These are phyloP conservation scores for Fomitopsis serialis DNA, from an alignment of 768 basidiomycete genomes.

Conservation along the genomic window DNA sequence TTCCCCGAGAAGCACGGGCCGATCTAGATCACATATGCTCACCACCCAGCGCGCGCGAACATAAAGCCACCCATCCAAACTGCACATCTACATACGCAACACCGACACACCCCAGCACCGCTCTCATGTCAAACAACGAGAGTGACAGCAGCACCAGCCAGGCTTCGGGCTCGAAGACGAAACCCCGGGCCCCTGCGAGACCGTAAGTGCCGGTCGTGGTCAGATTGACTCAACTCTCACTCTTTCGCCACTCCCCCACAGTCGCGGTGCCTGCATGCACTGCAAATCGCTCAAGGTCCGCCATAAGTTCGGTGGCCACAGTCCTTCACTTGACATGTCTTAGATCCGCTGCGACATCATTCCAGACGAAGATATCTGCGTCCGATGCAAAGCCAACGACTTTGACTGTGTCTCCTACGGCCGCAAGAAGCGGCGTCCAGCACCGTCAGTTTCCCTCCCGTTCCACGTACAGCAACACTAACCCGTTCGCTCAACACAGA, in stretches of 20 bases:
- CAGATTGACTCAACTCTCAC: no score
- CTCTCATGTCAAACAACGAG: no score
- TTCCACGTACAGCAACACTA: neutral
- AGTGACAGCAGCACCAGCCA: no score
- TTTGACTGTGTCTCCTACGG: slow-evolving; percentile 40
- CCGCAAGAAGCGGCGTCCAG: slow-evolving; percentile 54
- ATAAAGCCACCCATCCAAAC: no score
- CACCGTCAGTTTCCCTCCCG: slow-evolving; percentile 36
- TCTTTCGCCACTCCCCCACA: neutral
- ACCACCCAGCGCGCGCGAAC: no score
- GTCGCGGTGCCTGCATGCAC: neutral
- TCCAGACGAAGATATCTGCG: slow-evolving; percentile 40
- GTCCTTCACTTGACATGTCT: neutral
- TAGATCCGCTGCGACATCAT: slow-evolving; percentile 50
- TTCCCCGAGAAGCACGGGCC: no score
- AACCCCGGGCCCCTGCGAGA: no score
- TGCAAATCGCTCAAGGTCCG: slow-evolving; percentile 2
- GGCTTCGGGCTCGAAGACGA: no score
- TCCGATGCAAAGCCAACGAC: slow-evolving; percentile 42
- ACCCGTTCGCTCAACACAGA: slow-evolving; percentile 19
- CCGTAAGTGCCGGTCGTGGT: no score
- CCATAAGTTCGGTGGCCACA: neutral
- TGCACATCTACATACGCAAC: no score
- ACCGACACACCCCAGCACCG: no score
- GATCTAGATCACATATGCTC: no score